Base-by-base conservation (phyloP, 1,284 basidiomycete genomes). In the Ceratobasidium sp. region DNA sequence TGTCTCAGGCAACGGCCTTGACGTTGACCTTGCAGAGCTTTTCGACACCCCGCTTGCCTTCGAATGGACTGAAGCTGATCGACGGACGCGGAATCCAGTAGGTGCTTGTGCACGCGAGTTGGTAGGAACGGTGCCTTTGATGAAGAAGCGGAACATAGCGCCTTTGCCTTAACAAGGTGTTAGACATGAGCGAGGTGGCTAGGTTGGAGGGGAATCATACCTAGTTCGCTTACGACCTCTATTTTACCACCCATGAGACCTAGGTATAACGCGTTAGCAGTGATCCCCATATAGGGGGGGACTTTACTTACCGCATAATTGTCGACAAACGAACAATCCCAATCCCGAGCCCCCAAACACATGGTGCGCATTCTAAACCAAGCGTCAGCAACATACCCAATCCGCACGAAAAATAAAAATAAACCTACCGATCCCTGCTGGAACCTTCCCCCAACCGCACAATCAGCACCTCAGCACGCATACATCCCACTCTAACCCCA, bases 141-240 rank as follows among this genome's bases (percentile, higher is more conserved):
- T 75, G 63, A 78, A 80, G 65, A 80, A 80, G 33, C 79, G 73
- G 66, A 80, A 80, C 8, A 79, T 80, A 14, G 79, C 79, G 0
- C 79, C 79, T 7, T 45, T 78, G 74, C 31, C 79, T 75, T n/a
- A n/a, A n/a, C n/a, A n/a, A n/a, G n/a, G n/a, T n/a, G n/a, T n/a
- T n/a, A n/a, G n/a, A n/a, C 24, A 53, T 44, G 8, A 41, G 36
- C 7, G 11, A 36, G 6, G 45, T 24, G 3, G 24, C 62, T 27
- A n/a, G n/a, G n/a, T n/a, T n/a, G n/a, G n/a, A n/a, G n/a, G n/a
- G n/a, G n/a, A n/a, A n/a, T n/a, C n/a, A n/a, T 24, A 65, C 62
- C 75, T n/a, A 62, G 73, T 3, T 48, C 59, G 11, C 45, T 76
- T 22, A 53, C 31, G 24, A 80, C 79, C 6, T 79, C 79, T 27